Evolutionary conservation across 495 filamentous ascomycete species (phyloP), one percentile per base, ranked within the genome.

Genomic region (Aspergillus campestris): DNA sequence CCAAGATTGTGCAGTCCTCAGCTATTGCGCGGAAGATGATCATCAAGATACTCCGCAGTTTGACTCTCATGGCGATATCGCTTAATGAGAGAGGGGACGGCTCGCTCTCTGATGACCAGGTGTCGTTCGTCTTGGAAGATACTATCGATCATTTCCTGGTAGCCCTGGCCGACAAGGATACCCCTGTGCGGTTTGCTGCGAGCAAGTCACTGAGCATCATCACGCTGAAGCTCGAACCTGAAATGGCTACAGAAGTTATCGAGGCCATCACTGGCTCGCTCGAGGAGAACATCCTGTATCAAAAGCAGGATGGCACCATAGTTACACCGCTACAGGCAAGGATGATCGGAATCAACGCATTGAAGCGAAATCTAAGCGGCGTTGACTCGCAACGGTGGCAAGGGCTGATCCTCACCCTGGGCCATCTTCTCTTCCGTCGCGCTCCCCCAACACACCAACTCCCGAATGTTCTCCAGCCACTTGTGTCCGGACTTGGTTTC

Each of bases 121-220:
- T 73, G 8, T 75, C 75, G 13, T 73, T 52, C 11, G 66, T 74
- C 7, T 33, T 75, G 38, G 72, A 77, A 57, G 70, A 74, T 41
- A 48, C 64, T 1, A 71, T 94, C n/a, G 87, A 95, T 56, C 75
- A 82, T 38, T 80, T 83, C 11, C 83, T 99, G 48, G 57, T 63
- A 10, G 50, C 65, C 8, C 72, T 97, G 6, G 78, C 77, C 8
- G 90, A 97, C 56, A 84, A 86, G 46, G 88, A 95, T 52, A 96
- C 90, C 0, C 84, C 86, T 6, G 87, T 97, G 28, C 74, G 92
- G 32, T 79, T 94, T 60, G 84, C 91, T 31, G 86, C 91, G 8
- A 94, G 88, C 64, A 99, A 99, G 65, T 84, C 89, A 10, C 75
- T 97, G 38, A 94, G 87, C 50, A 75, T 94, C 27, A 79, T 97